phyloP scores from a whole-genome alignment of 1,139 yeast genomes.

The Taphrina confusa region DNA sequence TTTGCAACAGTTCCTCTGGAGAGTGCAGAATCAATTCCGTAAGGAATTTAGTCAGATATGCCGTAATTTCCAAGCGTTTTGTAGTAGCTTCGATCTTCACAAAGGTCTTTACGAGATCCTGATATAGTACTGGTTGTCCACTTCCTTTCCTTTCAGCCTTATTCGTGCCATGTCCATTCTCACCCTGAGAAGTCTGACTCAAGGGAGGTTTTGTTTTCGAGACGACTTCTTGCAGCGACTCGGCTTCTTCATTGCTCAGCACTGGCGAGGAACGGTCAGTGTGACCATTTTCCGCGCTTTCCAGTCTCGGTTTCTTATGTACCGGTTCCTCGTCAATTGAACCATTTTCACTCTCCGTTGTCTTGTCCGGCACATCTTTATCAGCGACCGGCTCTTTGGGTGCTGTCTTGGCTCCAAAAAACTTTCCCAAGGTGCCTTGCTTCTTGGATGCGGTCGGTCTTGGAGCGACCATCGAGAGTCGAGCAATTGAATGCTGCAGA shows the following conservation, averaged over 20 bases:
- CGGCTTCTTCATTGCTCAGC: conserved; percentile 3
- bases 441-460: conserved; percentile 1
- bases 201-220: too few species aligned
- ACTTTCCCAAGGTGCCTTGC: conserved; percentile 20
- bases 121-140: conserved; percentile 14
- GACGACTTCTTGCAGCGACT: neutral
- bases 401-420: conserved; percentile 9
- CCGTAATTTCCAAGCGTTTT: conserved; percentile 41
- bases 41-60: conserved; percentile 40
- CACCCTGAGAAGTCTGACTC: too few species aligned
- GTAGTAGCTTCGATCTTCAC: conserved; percentile 39
- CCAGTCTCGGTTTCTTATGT: neutral
- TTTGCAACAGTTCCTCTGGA: conserved; percentile 38
- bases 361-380: neutral
- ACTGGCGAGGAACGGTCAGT: neutral
- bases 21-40: conserved; percentile 37
- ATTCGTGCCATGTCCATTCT: neutral
- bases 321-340: conserved; percentile 1
- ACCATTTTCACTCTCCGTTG: neutral
- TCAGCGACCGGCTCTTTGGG: neutral
- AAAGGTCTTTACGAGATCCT: conserved; percentile 37
- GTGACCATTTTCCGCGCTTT: neutral
- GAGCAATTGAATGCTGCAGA: neutral
- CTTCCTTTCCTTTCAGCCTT: too few species aligned
- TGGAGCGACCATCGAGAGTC: conserved; percentile 22